These are phyloP conservation scores for Xerocomellus chrysenteron DNA, from an alignment of 768 basidiomycete species.

Conservation along the genomic window DNA sequence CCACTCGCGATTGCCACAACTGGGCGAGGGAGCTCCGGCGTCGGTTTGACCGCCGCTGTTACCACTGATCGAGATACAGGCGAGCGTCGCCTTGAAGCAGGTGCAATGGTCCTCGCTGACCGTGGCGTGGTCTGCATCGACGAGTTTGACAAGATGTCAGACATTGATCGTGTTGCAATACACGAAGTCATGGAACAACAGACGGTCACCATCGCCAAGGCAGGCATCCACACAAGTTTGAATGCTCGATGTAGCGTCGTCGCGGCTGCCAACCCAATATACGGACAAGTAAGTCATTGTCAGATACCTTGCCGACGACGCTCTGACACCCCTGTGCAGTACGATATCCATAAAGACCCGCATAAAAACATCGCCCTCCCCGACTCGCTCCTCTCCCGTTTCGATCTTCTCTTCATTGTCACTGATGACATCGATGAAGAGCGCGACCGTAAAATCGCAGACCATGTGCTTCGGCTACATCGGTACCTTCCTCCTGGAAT, in stretches of 20 bases:
- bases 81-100: constrained; percentile 94
- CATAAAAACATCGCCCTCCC: constrained; percentile 98
- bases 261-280: constrained; percentile 98
- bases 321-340: constrained; percentile 48
- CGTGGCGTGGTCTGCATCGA: constrained; percentile 99
- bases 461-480: constrained; percentile 97
- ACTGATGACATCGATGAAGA: constrained; percentile 97
- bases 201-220: constrained; percentile 98
- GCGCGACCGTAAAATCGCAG: constrained; percentile 91
- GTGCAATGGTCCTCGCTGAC: constrained; percentile 99
- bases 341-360: constrained; percentile 99
- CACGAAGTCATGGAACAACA: constrained; percentile 99
- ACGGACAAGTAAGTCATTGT: constrained; percentile 72
- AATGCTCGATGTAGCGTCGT: constrained; percentile 98
- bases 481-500: constrained; percentile 94
- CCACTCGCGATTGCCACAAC: constrained; percentile 98
- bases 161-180: constrained; percentile 97
- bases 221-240: constrained; percentile 96
- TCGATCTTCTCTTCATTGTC: constrained; percentile 96
- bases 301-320: not conserved
- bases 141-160: constrained; percentile 99
- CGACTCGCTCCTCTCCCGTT: constrained; percentile 96
- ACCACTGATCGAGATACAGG: constrained; percentile 98
- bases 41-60: constrained; percentile 97
- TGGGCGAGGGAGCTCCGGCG: constrained; percentile 96